Evolutionary conservation across 208 protist species (phyloP).

Genomic region (Crithidia brevicula): DNA sequence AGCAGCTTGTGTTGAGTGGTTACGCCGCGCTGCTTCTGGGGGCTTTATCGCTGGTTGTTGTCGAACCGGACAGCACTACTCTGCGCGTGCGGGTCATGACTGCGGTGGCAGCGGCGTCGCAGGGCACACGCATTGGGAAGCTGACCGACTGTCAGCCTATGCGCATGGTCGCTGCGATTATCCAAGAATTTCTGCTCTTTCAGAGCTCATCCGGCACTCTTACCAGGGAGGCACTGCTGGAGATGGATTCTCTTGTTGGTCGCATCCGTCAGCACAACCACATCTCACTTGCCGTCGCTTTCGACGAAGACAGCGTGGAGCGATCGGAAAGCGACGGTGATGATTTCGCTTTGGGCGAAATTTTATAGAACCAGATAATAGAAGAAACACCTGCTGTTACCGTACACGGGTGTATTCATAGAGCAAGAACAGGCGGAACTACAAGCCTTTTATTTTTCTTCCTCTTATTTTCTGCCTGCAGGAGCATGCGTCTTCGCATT

Average conservation of each 20-base stretch:
- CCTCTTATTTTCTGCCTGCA: too few species aligned
- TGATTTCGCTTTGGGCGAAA: too few species aligned
- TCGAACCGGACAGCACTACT: slow-evolving; percentile 2
- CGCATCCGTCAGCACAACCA: slow-evolving; percentile 51
- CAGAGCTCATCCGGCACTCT: slow-evolving; percentile 74
- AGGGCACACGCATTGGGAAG: slow-evolving; percentile 28
- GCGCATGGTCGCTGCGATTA: slow-evolving; percentile 74
- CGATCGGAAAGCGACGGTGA: slow-evolving; percentile 18
- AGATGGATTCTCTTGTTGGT: slow-evolving; percentile 55
- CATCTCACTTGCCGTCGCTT: slow-evolving; percentile 47
- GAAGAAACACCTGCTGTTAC: not conserved
- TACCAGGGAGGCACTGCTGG: slow-evolving; percentile 54
- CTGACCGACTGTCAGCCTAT: slow-evolving; percentile 48
- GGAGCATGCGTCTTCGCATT: too few species aligned
- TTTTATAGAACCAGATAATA: slow-evolving; percentile 10
- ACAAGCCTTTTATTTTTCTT: too few species aligned
- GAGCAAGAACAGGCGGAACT: not conserved
- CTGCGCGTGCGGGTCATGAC: slow-evolving; percentile 71
- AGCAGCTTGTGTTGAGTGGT: slow-evolving; percentile 73
- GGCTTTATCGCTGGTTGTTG: slow-evolving; percentile 55
- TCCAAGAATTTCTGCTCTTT: slow-evolving; percentile 91
- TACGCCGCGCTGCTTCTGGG: slow-evolving; percentile 83
- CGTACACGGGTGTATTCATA: not conserved
- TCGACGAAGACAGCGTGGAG: not conserved
- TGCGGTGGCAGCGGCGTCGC: slow-evolving; percentile 50